Evolutionary conservation across 768 basidiomycete genomes (phyloP), one percentile per base, ranked within the genome.

Genomic region (Lactifluus hygrophoroides): DNA sequence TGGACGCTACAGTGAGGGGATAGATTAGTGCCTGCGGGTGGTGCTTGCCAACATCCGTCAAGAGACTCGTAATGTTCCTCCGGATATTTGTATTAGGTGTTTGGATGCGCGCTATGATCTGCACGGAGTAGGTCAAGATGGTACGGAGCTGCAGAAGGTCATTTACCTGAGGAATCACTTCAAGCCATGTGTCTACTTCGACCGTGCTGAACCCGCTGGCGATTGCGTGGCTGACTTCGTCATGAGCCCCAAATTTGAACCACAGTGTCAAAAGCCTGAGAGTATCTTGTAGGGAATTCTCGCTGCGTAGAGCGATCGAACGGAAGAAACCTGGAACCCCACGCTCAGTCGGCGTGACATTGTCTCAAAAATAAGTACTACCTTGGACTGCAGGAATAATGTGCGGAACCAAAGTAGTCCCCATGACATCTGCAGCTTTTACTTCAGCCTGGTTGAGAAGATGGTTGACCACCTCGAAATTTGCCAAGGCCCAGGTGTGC

Each of bases 71-170:
- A 69, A 99, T 95, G 60, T 94, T 90, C 63, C 86, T 80, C 35
- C 92, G 83, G 61, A 98, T 90, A 59, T 88, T 89, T 17, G 76
- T 73, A 65, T 88, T 88, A 0, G 95, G 94, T 0, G 94, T 96
- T 76, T 99, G 94, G 64, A 99, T 95, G 16, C 96, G 87, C 40
- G 96, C 96, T 67, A 99, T 98, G 63, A 99, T 95, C 92, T 98
- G 58, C 38, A 59, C 25, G 7, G 32, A 40, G n/a, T 44, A 42
- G 57, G 25, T 56, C 51, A 51, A 19, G 27, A 28, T 17, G 44
- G n/a, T 43, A 42, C 23, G 21, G 13, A 25, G 25, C 8, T 16
- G 49, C 14, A 25, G 5, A 27, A 7, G 19, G 34, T 2, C 25
- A 57, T 73, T 56, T 70, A 92, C 94, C 81, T 98, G 95, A 47